A percentile compares a stretch with the other conserved stretches of the same genome.
These are phyloP conservation scores for Nitzschia palea DNA, from an alignment of 108 stramenopile genomes.

Conservation along the genomic window DNA sequence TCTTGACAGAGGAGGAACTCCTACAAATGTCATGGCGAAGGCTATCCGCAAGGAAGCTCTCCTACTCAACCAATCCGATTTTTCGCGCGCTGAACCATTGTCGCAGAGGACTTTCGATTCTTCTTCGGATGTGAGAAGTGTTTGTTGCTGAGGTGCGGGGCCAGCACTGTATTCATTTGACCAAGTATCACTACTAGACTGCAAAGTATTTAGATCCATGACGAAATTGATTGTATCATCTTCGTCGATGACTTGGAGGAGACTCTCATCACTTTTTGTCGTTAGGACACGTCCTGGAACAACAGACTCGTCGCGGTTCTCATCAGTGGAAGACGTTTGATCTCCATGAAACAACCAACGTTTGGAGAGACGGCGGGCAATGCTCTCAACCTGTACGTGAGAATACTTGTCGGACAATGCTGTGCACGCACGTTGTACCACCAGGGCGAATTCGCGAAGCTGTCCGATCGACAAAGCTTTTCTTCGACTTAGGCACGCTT, in stretches of 20 bases:
- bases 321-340: constrained; percentile 17
- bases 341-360: constrained; percentile 77
- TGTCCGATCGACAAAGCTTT: constrained; percentile 51
- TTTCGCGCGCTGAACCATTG: constrained; percentile 55
- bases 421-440: constrained; percentile 64
- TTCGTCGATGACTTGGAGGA: constrained; percentile 31
- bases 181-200: constrained; percentile 46
- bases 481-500: constrained; percentile 42
- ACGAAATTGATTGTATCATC: constrained; percentile 79
- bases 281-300: constrained; percentile 9
- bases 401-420: constrained; percentile 70
- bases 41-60: constrained; percentile 72
- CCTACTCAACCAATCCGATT: constrained; percentile 44
- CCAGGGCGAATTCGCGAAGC: constrained; percentile 56
- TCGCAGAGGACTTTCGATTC: constrained; percentile 58
- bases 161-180: constrained; percentile 19
- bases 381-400: constrained; percentile 60
- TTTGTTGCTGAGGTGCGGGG: background rate
- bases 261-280: background rate
- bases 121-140: constrained; percentile 44
- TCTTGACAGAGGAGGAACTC: constrained; percentile 36
- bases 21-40: constrained; percentile 76
- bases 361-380: constrained; percentile 48
- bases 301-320: background rate
- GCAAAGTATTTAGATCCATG: constrained; percentile 73